Conservation (phyloP, 2,329 filamentous ascomycete genomes). For the Blastomyces percursus region DNA sequence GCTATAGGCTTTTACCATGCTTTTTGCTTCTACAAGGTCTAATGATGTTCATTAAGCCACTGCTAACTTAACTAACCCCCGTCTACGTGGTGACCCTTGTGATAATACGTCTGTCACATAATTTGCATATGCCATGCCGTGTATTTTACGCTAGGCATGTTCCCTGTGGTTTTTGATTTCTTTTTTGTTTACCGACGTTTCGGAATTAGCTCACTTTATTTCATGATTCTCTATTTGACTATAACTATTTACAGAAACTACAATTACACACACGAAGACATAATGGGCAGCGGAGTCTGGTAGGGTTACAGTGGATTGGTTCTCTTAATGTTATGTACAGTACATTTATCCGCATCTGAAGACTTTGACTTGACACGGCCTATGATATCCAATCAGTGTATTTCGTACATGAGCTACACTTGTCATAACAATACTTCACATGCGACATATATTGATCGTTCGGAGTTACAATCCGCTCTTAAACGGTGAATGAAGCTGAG, state of each 20-base stretch:
- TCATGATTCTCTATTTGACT: not conserved
- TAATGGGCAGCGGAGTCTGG: not conserved
- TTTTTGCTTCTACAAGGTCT: slow-evolving; percentile 96
- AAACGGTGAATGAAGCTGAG: too few species aligned
- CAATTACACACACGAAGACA: not conserved
- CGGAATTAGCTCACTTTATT: not conserved
- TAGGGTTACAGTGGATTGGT: not conserved
- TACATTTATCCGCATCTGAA: not conserved
- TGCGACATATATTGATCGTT: too few species aligned
- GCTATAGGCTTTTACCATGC: slow-evolving; percentile 67
- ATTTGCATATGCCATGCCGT: not conserved
- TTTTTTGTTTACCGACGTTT: not conserved
- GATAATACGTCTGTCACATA: not conserved
- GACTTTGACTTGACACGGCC: not conserved
- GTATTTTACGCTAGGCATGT: not conserved
- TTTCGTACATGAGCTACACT: too few species aligned
- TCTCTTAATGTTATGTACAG: not conserved
- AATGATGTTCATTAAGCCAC: slow-evolving; percentile 16
- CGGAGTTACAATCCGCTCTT: too few species aligned
- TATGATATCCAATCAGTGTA: not conserved
- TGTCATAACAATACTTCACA: too few species aligned
- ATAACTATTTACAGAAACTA: not conserved
- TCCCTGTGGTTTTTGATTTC: not conserved
- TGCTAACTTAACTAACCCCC: not conserved
- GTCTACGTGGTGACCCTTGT: not conserved